Evolutionary conservation across 768 basidiomycete species (phyloP), one percentile per base, ranked within the genome.

Genomic region (Naganishia antarctica): DNA sequence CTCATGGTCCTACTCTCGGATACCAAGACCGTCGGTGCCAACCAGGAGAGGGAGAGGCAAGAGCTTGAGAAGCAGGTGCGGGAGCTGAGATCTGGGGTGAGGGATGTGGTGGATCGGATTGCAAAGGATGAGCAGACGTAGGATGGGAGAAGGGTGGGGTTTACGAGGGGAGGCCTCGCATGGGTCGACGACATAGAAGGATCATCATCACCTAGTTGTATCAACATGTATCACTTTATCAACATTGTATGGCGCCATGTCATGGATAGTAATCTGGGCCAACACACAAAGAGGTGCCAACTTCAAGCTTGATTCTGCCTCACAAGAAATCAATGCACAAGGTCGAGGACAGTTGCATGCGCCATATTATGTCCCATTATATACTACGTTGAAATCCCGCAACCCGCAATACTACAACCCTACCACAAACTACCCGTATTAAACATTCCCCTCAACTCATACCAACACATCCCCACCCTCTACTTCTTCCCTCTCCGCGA

Each of bases 41-140:
- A 40, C 2, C 53, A 57, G 37, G 34, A 57, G 26, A 57, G 37
- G 53, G 53, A 57, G 37, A 34, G 40, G 23, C 15, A 8, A 15
- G 47, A 3, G 49, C 37, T 41, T 37, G 48, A 45, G 50, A 29
- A 28, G 23, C n/a, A 63, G 50, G 49, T 50, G 2, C 4, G 32
- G 28, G 62, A 29, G 32, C 61, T 72, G 28, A 31, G 60, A 21
- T 66, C 63, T 28, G 31, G 51, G 23, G 67, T 68, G n/a, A 47
- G 66, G 12, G 59, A 68, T 4, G 59, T 71, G 21, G 71, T 73
- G 65, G 40, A 60, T 21, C 49, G 53, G 13, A 70, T 64, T 21
- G 32, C 63, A 18, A 68, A 73, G 46, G 66, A 70, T 4, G 61
- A 68, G 23, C 63, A 53, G 49, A 29, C 28, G 48, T 63, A 44